These are phyloP conservation scores for Farysia itapuensis DNA, from an alignment of 1,284 basidiomycete species.

Conservation along the genomic window DNA sequence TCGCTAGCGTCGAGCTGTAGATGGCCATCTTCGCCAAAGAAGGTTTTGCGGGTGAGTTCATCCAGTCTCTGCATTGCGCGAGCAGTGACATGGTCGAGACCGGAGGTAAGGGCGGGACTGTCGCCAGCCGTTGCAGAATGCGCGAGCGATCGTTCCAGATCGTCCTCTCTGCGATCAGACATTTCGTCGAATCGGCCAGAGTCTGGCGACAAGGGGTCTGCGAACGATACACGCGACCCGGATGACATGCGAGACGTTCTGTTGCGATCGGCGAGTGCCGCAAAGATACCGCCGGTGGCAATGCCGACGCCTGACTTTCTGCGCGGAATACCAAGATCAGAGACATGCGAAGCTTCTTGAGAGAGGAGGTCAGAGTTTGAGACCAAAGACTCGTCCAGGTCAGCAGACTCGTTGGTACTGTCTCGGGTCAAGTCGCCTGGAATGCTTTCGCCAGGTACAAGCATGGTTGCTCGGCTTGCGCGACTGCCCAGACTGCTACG, in stretches of 20 bases:
- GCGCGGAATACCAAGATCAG: slow-evolving; percentile 26
- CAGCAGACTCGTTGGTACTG: slow-evolving; percentile 18
- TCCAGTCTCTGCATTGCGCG: slow-evolving; percentile 24
- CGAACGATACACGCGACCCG: slow-evolving; percentile 29
- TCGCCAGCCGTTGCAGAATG: neutral
- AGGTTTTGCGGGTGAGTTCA: slow-evolving; percentile 27
- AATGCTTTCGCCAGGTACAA: slow-evolving; percentile 28
- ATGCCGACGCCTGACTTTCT: slow-evolving; percentile 16
- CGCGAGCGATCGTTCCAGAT: slow-evolving; percentile 15
- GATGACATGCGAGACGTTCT: slow-evolving; percentile 14
- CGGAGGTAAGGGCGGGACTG: slow-evolving; percentile 16
- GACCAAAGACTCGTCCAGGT: slow-evolving; percentile 13
- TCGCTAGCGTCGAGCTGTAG: slow-evolving; percentile 14
- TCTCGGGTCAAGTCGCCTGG: slow-evolving; percentile 40
- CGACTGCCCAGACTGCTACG: neutral
- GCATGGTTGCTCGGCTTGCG: slow-evolving; percentile 14
- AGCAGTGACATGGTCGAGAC: slow-evolving; percentile 13
- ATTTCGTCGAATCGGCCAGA: slow-evolving; percentile 24
- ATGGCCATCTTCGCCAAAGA: slow-evolving; percentile 26
- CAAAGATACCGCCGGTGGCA: slow-evolving; percentile 32
- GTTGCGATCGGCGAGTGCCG: slow-evolving; percentile 20
- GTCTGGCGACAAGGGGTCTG: slow-evolving; percentile 10
- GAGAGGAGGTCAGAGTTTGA: slow-evolving; percentile 2
- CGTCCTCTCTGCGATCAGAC: slow-evolving; percentile 25
- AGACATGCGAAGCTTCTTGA: slow-evolving; percentile 5